Evolutionary conservation across 129 eudicot species (phyloP), one percentile per base, ranked within the genome.

Genomic region (Flaveria robusta): DNA sequence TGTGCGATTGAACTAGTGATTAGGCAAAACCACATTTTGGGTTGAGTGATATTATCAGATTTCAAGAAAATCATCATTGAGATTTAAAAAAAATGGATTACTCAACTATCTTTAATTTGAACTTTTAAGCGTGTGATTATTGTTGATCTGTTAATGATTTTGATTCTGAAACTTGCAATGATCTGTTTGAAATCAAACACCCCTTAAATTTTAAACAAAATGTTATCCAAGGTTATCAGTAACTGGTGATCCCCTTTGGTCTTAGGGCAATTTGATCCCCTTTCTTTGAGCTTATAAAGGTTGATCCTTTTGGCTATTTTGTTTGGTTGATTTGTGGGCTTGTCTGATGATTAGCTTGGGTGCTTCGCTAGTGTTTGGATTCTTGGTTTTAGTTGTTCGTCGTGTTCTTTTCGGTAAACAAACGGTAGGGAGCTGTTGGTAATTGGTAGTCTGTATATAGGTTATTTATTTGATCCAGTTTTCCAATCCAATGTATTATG

Each of bases 201-300:
- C 70, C 45, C 70, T 13, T 65, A 66, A 8, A 62, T 62, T 42
- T 62, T 62, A 20, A 24, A 24, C 1, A 62, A 55, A 27, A 62
- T 62, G 19, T 24, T 24, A 23, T 22, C 37, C 29, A 56, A 20
- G 29, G 20, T 58, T 58, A 58, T 23, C 7, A 8, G 15, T 9
- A 58, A n/a, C n/a, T n/a, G n/a, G 16, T 22, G 6, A 23, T n/a
- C 3, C 15, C 34, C 65, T 11, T 9, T 22, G 23, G 12, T 58
- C 31, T 26, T 54, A 54, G 62, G 27, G 26, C 11, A 19, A 18
- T n/a, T 54, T 18, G 60, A 19, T 54, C 9, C 23, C 9, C 60
- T 54, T 18, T 18, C 26, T 19, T 54, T 54, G 60, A 54, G 39
- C 39, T 34, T 34, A 34, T 34, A 34, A 4, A 34, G 39, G 39